These are phyloP conservation scores for Rhinocladiella similis DNA, from an alignment of 2,329 filamentous ascomycete genomes.

Conservation along the genomic window DNA sequence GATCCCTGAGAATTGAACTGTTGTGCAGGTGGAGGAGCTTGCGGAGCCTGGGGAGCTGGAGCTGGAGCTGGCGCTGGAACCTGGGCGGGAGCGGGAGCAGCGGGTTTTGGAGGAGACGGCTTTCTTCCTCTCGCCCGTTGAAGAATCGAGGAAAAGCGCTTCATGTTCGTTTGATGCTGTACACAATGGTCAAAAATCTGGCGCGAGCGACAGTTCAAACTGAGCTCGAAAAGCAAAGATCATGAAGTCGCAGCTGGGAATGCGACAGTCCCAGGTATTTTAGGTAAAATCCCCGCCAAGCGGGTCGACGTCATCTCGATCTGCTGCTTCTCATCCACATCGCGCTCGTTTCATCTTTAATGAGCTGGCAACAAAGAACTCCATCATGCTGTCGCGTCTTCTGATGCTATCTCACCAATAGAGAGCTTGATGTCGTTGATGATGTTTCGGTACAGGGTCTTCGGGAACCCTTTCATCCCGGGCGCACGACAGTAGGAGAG, in stretches of 20 bases:
- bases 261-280: neutral
- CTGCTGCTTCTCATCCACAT: neutral
- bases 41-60: neutral
- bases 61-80: slow-evolving; percentile 5
- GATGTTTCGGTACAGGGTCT: slow-evolving; percentile 3
- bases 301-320: slow-evolving; percentile 1
- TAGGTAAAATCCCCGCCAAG: neutral
- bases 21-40: neutral
- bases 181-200: neutral
- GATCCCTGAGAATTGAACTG: slow-evolving; percentile 1
- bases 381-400: slow-evolving; percentile 13
- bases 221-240: neutral
- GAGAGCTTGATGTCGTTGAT: neutral
- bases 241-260: neutral
- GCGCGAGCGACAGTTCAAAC: neutral
- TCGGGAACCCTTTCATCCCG: neutral
- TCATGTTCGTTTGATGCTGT: slow-evolving; percentile 5
- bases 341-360: slow-evolving; percentile 1
- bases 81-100: slow-evolving; percentile 13
- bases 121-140: neutral
- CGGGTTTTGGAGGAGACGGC: slow-evolving; percentile 4
- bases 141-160: slow-evolving; percentile 6
- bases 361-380: slow-evolving; percentile 6
- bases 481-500: neutral
- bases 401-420: slow-evolving; percentile 15